Evolutionary conservation across 1,284 basidiomycete genomes (phyloP), one percentile per base, ranked within the genome.

Genomic region (Termitomyces sp.): DNA sequence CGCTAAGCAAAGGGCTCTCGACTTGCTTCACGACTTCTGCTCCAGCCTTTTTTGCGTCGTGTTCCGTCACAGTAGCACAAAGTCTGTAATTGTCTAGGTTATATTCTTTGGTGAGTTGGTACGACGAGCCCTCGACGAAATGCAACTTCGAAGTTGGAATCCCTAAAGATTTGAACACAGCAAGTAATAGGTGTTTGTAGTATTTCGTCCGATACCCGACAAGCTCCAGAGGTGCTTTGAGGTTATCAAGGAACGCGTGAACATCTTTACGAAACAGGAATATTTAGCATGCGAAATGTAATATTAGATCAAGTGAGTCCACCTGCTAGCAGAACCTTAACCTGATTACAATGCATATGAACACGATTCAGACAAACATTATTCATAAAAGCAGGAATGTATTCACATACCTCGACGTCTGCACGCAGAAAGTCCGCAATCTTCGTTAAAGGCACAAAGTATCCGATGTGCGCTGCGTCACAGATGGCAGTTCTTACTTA

Each of bases 21-120:
- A 97, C 94, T 71, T 98, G 95, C 74, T 99, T 99, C 64, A 99
- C 97, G 49, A 99, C 97, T 68, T 99, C 97, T 0, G 96, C 95
- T n/a, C 97, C 97, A 0, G 97, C 97, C 70, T 97, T 97, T 70
- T 96, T 96, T 13, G 95, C 94, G 62, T 98, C 97, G 71, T 98
- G 94, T 67, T 98, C 94, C 0, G 94, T 88, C 5, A 95, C 93
- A 50, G 86, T 86, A 9, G 96, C 86, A 62, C 89, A 91, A 43
- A 98, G 82, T 59, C 85, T 84, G 83, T 95, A 98, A 67, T 94
- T 91, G 74, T 99, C 97, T 67, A 98, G 80, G 66, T 88, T 97
- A 82, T 98, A 99, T 61, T 96, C 92, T 41, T 80, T 80, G 1
- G 88, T 86, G 57, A 98, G 83, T 70, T 99, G 95, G 83, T 96